Evolutionary conservation across 208 protist species (phyloP).

Genomic region (Trypanosoma platydactyli): DNA sequence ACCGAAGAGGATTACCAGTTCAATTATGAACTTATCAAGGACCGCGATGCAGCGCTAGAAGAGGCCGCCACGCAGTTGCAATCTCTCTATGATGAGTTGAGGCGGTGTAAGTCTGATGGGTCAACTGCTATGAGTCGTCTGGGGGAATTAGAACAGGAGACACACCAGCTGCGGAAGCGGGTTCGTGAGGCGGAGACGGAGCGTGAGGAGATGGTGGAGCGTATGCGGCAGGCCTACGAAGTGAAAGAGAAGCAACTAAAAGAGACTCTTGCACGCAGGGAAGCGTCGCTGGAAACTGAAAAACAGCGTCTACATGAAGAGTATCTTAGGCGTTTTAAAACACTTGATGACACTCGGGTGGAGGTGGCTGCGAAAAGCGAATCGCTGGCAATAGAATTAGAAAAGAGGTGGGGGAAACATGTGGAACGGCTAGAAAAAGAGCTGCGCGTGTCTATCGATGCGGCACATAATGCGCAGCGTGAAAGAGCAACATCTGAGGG

Average conservation of each 20-base stretch:
- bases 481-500: constrained; percentile 23
- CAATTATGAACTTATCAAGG: constrained; percentile 86
- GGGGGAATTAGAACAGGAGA: constrained; percentile 43
- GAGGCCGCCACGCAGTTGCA: constrained; percentile 80
- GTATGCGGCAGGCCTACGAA: constrained; percentile 46
- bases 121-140: constrained; percentile 36
- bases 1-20: constrained; percentile 91
- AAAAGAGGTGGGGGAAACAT: constrained; percentile 22
- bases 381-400: constrained; percentile 29
- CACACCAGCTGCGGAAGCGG: constrained; percentile 37
- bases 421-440: constrained; percentile 32
- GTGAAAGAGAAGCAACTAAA: constrained; percentile 58
- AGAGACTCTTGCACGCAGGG: constrained; percentile 35
- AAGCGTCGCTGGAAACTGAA: constrained; percentile 59
- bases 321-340: constrained; percentile 47
- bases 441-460: constrained; percentile 23
- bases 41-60: constrained; percentile 83
- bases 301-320: constrained; percentile 58
- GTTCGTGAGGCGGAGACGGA: constrained; percentile 63
- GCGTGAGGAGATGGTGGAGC: constrained; percentile 42
- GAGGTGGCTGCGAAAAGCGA: constrained; percentile 37
- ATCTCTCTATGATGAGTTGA: constrained; percentile 72
- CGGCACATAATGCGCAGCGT: constrained; percentile 33
- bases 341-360: constrained; percentile 48
- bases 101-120: constrained; percentile 49